A percentile compares a stretch with the other conserved stretches of the same genome.
These are phyloP conservation scores for Clarireedia hainanense DNA, from an alignment of 2,329 filamentous ascomycete species.

Conservation along the genomic window DNA sequence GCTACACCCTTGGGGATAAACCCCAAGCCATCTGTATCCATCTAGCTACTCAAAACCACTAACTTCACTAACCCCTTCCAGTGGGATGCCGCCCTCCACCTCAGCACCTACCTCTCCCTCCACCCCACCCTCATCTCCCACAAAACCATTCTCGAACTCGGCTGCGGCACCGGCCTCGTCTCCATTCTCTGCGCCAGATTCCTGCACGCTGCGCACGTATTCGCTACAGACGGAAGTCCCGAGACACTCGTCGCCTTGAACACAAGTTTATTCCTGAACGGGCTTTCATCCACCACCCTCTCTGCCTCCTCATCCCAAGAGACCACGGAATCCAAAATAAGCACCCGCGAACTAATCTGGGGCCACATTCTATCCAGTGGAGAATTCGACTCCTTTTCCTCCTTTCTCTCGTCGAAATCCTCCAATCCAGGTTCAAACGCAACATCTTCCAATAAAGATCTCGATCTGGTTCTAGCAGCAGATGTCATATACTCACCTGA, in stretches of 20 bases:
- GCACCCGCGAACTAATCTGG: conserved; percentile 48
- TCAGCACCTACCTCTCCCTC: conserved; percentile 58
- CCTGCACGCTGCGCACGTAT: conserved; percentile 49
- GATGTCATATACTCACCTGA: conserved; percentile 70
- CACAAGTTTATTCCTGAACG: conserved; percentile 62
- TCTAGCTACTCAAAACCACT: background rate
- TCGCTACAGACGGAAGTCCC: conserved; percentile 68
- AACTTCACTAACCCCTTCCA: background rate
- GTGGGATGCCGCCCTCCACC: conserved; percentile 72
- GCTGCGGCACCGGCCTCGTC: conserved; percentile 69
- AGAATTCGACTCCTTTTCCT: conserved; percentile 29
- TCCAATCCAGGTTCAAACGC: background rate
- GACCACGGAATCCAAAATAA: conserved; percentile 37
- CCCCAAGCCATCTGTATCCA: background rate
- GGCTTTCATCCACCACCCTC: conserved; percentile 39
- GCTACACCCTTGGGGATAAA: no score
- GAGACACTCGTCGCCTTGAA: conserved; percentile 61
- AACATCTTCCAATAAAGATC: conserved; percentile 24
- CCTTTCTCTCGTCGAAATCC: conserved; percentile 4
- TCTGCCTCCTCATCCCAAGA: background rate
- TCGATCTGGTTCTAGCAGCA: conserved; percentile 63
- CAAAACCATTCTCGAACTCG: conserved; percentile 62
- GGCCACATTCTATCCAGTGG: conserved; percentile 24
- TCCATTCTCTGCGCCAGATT: conserved; percentile 66
- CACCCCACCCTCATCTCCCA: conserved; percentile 33